Evolutionary conservation across 2,329 filamentous ascomycete species (phyloP), one percentile per base, ranked within the genome.

Genomic region (Talaromyces sp.): DNA sequence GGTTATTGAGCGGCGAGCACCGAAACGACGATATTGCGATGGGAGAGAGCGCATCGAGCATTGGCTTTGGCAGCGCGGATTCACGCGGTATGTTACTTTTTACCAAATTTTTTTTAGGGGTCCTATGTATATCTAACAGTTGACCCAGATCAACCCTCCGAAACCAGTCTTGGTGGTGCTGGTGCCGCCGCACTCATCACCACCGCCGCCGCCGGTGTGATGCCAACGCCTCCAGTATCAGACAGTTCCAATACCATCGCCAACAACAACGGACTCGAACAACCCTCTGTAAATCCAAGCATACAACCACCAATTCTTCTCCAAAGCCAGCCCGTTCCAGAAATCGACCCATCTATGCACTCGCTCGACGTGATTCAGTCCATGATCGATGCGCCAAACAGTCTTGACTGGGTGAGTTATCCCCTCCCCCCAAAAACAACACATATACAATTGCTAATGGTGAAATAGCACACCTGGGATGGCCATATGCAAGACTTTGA

Each of bases 341-440:
- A 56, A 5, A 28, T 56, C 2, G 56, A 66, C 50, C 55, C 64
- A 30, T 52, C 62, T 6, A 62, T 56, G 23, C 12, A 44, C 28
- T 44, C 67, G 6, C 57, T 74, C 5, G 70, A 67, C 23, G 66
- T 74, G 0, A 74, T 75, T 57, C 70, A 69, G 36, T 70, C 71
- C 16, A 75, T 75, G 72, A 65, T 75, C 14, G 70, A 70, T 33
- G 65, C 68, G 1, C 72, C 73, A 9, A 66, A 65, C 36, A 70
- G 69, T 60, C 56, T 75, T 18, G 68, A 75, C 63, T 75, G 73
- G 73, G 73, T 75, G 67, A 65, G 71, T 56, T 10, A 5, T 7
- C 40, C 27, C 16, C 30, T n/a, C 18, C 31, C 23, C n/a, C n/a
- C n/a, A n/a, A n/a, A n/a, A n/a, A n/a, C 2, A 18, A 1, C 9